Conservation (phyloP, 495 filamentous ascomycete genomes). For the Lophiotrema nucula region DNA sequence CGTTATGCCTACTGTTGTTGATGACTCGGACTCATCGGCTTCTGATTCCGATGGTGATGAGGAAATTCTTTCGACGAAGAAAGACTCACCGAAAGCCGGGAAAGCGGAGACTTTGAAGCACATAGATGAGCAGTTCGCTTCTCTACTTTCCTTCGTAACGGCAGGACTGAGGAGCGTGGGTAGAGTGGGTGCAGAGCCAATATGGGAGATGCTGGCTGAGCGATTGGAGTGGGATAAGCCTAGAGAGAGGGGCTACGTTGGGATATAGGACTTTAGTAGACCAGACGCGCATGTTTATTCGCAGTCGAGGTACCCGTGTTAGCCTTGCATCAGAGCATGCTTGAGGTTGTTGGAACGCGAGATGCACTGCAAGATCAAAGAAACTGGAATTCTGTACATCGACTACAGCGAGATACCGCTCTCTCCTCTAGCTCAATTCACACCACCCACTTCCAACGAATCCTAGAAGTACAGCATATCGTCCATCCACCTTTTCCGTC, state of each 20-base stretch:
- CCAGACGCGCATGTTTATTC: too few species aligned
- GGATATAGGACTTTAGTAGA: too few species aligned
- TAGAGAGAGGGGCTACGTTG: background rate
- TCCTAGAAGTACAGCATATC: background rate
- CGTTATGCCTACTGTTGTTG: slow-evolving; percentile 21
- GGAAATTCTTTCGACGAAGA: slow-evolving; percentile 30
- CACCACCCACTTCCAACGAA: background rate
- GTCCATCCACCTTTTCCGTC: background rate
- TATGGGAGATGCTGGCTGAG: slow-evolving; percentile 56
- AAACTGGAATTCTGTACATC: slow-evolving; percentile 24
- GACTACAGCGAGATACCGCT: slow-evolving; percentile 24
- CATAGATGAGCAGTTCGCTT: slow-evolving; percentile 47
- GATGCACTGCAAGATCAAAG: background rate
- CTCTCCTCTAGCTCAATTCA: background rate
- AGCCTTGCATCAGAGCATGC: background rate
- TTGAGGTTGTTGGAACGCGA: too few species aligned
- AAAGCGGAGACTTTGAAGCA: slow-evolving; percentile 39
- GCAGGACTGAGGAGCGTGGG: slow-evolving; percentile 50
- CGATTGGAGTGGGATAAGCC: slow-evolving; percentile 41
- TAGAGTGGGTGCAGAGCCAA: slow-evolving; percentile 47
- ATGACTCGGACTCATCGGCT: slow-evolving; percentile 21
- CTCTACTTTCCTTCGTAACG: slow-evolving; percentile 45
- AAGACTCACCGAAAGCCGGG: slow-evolving; percentile 34
- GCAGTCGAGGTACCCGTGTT: background rate
- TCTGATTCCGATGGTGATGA: slow-evolving; percentile 7